A percentile compares a stretch with the other conserved stretches of the same genome.
These are phyloP conservation scores for Mycena pura DNA, from an alignment of 768 basidiomycete genomes.

Conservation along the genomic window DNA sequence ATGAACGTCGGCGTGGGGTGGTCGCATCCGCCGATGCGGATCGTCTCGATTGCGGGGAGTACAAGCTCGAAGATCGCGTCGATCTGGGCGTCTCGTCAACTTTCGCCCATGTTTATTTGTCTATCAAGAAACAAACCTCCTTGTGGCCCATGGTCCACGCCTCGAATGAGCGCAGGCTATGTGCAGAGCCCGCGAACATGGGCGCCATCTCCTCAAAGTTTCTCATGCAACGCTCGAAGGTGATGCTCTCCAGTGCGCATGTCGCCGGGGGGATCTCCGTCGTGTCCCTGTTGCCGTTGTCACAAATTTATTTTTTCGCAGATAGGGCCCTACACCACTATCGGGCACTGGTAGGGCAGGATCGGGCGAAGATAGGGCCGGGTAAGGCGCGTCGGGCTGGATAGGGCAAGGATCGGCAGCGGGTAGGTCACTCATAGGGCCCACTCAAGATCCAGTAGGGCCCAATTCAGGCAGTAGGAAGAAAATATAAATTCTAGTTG, in stretches of 20 bases:
- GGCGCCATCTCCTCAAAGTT: background rate
- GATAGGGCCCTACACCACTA: too few relatives aligned
- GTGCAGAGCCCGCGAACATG: conserved; percentile 12
- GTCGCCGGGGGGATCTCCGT: conserved; percentile 25
- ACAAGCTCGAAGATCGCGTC: conserved; percentile 2
- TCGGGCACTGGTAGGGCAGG: too few relatives aligned
- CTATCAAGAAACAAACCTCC: background rate
- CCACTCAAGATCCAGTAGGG: too few relatives aligned
- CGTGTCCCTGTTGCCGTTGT: background rate
- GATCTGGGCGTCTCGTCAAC: background rate
- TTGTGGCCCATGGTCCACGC: conserved; percentile 3
- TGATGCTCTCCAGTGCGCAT: conserved; percentile 1
- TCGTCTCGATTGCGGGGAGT: conserved; percentile 7
- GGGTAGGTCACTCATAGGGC: too few relatives aligned
- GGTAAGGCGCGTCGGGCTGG: too few relatives aligned
- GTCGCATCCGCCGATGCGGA: conserved; percentile 6
- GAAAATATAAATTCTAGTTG: too few relatives aligned
- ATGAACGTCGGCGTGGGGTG: conserved; percentile 9
- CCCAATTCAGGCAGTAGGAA: too few relatives aligned
- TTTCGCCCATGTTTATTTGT: too few relatives aligned
- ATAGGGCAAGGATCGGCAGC: too few relatives aligned
- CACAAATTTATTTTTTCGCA: too few relatives aligned
- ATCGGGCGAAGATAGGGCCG: too few relatives aligned
- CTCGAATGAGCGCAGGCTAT: conserved; percentile 11
- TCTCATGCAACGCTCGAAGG: conserved; percentile 8